Evolutionary conservation across 2,329 filamentous ascomycete species (phyloP).

Genomic region (Cryphonectria japonica): DNA sequence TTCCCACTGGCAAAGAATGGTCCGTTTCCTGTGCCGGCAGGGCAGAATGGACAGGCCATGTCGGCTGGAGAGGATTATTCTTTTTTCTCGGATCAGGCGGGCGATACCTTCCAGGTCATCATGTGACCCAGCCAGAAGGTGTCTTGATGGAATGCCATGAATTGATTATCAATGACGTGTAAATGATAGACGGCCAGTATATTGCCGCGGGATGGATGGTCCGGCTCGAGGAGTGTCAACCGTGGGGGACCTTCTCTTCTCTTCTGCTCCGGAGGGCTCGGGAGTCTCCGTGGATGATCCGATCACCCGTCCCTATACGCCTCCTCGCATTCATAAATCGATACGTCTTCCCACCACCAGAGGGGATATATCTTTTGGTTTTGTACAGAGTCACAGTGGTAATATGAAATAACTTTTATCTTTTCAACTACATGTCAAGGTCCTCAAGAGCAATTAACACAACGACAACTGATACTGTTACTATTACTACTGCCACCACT

Average conservation of each 20-base stretch:
- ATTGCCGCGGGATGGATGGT: neutral
- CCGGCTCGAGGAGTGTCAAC: neutral
- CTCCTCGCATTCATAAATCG: neutral
- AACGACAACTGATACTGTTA: neutral
- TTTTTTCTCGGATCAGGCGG: constrained; percentile 29
- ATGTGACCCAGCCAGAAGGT: neutral
- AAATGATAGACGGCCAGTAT: neutral
- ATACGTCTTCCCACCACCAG: neutral
- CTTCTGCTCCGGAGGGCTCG: neutral
- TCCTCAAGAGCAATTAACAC: neutral
- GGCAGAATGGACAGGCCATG: constrained; percentile 34
- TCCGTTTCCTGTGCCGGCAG: constrained; percentile 39
- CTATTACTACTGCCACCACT: no score
- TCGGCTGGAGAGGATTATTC: constrained; percentile 15
- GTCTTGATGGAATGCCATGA: neutral
- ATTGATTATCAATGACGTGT: neutral
- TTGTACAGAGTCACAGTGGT: no score
- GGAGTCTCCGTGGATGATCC: neutral
- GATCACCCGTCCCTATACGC: neutral
- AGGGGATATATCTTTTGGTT: neutral
- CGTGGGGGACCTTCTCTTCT: no score
- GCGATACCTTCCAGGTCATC: neutral
- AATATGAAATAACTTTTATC: no score
- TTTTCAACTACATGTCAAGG: neutral
- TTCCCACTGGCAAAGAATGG: constrained; percentile 42